Evolutionary conservation across 2,329 filamentous ascomycete species (phyloP).

Genomic region (Madurella mycetomatis): DNA sequence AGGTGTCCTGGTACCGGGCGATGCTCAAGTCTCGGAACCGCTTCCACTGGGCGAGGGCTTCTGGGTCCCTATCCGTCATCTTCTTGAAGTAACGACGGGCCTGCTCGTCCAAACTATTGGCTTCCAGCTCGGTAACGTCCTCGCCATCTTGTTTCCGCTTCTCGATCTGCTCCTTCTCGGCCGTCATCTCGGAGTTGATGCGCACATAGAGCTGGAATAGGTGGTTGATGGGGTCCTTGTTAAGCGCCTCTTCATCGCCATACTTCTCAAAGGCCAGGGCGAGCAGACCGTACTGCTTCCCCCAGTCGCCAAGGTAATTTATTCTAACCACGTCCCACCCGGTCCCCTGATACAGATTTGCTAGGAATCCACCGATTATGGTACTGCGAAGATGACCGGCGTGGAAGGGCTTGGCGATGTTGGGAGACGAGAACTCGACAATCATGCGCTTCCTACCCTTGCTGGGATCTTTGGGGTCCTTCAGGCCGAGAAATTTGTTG

Average conservation of each 20-base stretch:
- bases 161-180: conserved; percentile 63
- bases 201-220: conserved; percentile 77
- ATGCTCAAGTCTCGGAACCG: conserved; percentile 65
- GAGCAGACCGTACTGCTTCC: conserved; percentile 70
- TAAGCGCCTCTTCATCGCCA: conserved; percentile 66
- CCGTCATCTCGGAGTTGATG: conserved; percentile 64
- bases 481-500: conserved; percentile 56
- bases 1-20: conserved; percentile 61
- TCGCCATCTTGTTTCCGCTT: conserved; percentile 50
- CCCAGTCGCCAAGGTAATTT: conserved; percentile 80
- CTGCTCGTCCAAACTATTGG: conserved; percentile 64
- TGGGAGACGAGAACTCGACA: conserved; percentile 80
- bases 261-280: conserved; percentile 72
- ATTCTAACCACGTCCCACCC: conserved; percentile 71
- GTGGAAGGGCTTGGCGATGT: conserved; percentile 82
- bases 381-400: conserved; percentile 73
- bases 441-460: conserved; percentile 63
- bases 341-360: conserved; percentile 64
- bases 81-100: conserved; percentile 68
- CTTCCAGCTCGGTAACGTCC: conserved; percentile 46
- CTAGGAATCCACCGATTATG: conserved; percentile 73
- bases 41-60: conserved; percentile 58
- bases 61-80: conserved; percentile 63
- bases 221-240: conserved; percentile 73
- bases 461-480: conserved; percentile 56